Evolutionary conservation across 1,284 basidiomycete species (phyloP).

Genomic region (Malassezia furfur): DNA sequence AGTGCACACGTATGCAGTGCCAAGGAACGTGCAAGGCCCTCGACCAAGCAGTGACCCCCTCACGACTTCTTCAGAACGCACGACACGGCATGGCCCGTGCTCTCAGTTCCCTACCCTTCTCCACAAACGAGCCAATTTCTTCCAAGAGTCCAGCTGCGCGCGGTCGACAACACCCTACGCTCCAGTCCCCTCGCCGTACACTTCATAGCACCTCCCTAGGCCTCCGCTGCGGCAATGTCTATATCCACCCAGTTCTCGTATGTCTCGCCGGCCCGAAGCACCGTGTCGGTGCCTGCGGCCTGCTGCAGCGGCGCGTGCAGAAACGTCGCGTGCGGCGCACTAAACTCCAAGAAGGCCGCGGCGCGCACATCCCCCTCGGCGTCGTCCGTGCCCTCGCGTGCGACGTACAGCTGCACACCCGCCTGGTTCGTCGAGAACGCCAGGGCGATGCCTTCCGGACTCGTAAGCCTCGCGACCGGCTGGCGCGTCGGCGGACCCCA

Average conservation of each 20-base stretch:
- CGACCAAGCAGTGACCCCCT: too few relatives aligned
- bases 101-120: too few relatives aligned
- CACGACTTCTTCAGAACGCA: too few relatives aligned
- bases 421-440: conserved; percentile 33
- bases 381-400: conserved; percentile 15
- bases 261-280: conserved; percentile 26
- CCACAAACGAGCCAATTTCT: too few relatives aligned
- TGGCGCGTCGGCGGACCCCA: conserved; percentile 21
- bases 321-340: conserved; percentile 39
- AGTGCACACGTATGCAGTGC: too few relatives aligned
- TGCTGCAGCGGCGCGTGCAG: conserved; percentile 19
- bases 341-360: conserved; percentile 31
- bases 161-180: too few relatives aligned
- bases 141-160: too few relatives aligned
- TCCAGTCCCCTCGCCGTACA: too few relatives aligned
- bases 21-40: too few relatives aligned
- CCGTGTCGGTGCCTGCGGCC: conserved; percentile 26
- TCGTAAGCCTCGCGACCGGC: conserved; percentile 4
- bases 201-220: too few relatives aligned
- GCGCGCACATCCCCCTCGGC: background rate
- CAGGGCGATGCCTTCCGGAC: conserved; percentile 24
- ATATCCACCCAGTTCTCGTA: conserved; percentile 29
- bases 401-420: conserved; percentile 36
- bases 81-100: too few relatives aligned
- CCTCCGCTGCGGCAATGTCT: background rate